These are phyloP conservation scores for Cadophora sp. DNA, from an alignment of 2,329 filamentous ascomycete species.

Conservation along the genomic window DNA sequence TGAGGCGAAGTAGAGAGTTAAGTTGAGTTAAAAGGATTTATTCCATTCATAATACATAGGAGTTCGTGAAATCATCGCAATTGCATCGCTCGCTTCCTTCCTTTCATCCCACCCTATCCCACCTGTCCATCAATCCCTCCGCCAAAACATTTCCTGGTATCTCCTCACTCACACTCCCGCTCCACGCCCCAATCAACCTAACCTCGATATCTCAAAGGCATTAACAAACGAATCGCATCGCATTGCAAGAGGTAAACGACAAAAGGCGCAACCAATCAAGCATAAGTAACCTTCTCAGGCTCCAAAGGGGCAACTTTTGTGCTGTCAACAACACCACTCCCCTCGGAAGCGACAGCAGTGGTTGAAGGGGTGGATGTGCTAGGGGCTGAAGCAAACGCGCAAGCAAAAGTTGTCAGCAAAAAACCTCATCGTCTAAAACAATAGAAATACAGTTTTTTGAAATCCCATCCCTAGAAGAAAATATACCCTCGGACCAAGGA, in stretches of 20 bases:
- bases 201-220: not conserved
- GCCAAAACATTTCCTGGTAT: constrained; percentile 9
- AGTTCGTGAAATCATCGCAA: not conserved
- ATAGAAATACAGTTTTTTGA: constrained; percentile 29
- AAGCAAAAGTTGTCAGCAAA: constrained; percentile 36
- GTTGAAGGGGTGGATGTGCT: constrained; percentile 31
- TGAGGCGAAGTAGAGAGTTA: too few species aligned
- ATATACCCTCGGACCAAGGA: constrained; percentile 14
- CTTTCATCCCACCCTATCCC: not conserved
- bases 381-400: constrained; percentile 33
- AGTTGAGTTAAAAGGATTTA: not conserved
- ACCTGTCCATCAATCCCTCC: not conserved
- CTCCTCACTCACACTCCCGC: not conserved
- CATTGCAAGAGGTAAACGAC: constrained; percentile 21
- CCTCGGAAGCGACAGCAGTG: constrained; percentile 32
- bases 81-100: not conserved
- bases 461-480: not conserved
- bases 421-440: constrained; percentile 30
- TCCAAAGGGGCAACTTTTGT: constrained; percentile 42
- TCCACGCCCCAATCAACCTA: not conserved
- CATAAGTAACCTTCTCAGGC: constrained; percentile 39
- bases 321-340: constrained; percentile 36
- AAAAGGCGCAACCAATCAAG: constrained; percentile 28
- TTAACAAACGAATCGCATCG: constrained; percentile 12
- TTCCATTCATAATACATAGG: constrained; percentile 16